Base-by-base conservation (phyloP, 139 green algal species). In the Picochlorum costavermella region DNA sequence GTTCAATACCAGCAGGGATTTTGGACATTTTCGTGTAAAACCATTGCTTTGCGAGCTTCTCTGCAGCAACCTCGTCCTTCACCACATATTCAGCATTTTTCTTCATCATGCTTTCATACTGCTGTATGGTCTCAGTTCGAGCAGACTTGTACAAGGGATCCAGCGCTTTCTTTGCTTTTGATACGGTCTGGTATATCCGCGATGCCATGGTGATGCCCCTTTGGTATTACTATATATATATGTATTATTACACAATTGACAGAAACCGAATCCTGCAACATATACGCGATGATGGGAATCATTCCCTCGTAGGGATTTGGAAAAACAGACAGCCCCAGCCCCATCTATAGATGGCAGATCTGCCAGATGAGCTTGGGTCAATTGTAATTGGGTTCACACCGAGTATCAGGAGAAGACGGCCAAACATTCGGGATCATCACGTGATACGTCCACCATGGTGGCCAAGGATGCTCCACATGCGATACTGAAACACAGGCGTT, bases 21-120 rank as follows among this genome's bases (percentile, higher is more conserved):
- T 63, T 81, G 12, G 76, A 65, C 49, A 88, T 53, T n/a, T 86
- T 84, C 26, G 82, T 88, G 67, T 75, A 88, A 16, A 85, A 65
- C 59, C 67, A 83, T 68, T 90, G 79, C 59, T 80, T 85, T 5
- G 73, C 40, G 20, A 90, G 69, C 60, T 84, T 82, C 56, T 78
- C 71, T 9, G 74, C 78, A 25, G 60, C 65, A 25, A 57, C 74
- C 13, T 63, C 55, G 56, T 90, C 83, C 50, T 85, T 82, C 4
- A 90, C 79, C 3, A 90, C 72, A 51, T 85, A 90, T 53, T 88
- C 37, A 29, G 72, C 60, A 56, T 83, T 83, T 4, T 60, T 55
- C 50, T 70, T n/a, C 74, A 90, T 81, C 16, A 77, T 46, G 6
- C 30, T 56, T 14, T 80, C 53, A 51, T 82, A 87, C 30, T 81